These are phyloP conservation scores for Wickerhamomyces canadensis DNA, from an alignment of 805 yeast genomes.

Conservation along the genomic window DNA sequence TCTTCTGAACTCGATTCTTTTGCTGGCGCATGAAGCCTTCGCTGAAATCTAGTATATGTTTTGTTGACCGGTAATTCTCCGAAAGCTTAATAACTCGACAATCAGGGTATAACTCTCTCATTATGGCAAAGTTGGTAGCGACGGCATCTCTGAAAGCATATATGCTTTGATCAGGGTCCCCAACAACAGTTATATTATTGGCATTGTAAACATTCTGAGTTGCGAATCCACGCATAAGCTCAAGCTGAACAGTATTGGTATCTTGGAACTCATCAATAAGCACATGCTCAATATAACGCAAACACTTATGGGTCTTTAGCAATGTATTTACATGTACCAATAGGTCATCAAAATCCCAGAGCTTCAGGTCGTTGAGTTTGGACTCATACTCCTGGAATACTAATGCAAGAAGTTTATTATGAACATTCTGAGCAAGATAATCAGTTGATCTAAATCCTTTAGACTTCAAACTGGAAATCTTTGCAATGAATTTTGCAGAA, in stretches of 20 bases:
- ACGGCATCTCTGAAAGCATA: constrained; percentile 85
- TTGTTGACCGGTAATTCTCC: constrained; percentile 79
- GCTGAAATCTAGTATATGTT: constrained; percentile 57
- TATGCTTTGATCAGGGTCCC: constrained; percentile 95
- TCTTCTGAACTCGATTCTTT: constrained; percentile 36
- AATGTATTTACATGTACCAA: constrained; percentile 50
- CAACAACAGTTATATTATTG: constrained; percentile 77
- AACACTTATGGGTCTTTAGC: constrained; percentile 25
- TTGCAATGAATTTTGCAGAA: constrained; percentile 31
- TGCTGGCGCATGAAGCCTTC: constrained; percentile 63
- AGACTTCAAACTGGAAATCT: constrained; percentile 54
- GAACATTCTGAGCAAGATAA: constrained; percentile 24
- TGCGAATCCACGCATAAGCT: constrained; percentile 52
- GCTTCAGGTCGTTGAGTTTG: constrained; percentile 33
- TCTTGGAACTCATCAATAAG: constrained; percentile 95
- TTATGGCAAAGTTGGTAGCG: constrained; percentile 53
- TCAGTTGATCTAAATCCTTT: constrained; percentile 41
- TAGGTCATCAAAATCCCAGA: constrained; percentile 83
- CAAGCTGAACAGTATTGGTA: constrained; percentile 72
- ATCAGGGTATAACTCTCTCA: constrained; percentile 38
- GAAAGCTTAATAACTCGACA: constrained; percentile 39
- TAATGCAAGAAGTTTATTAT: constrained; percentile 28
- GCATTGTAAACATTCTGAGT: constrained; percentile 32
- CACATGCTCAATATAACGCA: constrained; percentile 50
- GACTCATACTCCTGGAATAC: constrained; percentile 52